These are phyloP conservation scores for Cyberlindnera suaveolens DNA, from an alignment of 805 yeast species.

Conservation along the genomic window DNA sequence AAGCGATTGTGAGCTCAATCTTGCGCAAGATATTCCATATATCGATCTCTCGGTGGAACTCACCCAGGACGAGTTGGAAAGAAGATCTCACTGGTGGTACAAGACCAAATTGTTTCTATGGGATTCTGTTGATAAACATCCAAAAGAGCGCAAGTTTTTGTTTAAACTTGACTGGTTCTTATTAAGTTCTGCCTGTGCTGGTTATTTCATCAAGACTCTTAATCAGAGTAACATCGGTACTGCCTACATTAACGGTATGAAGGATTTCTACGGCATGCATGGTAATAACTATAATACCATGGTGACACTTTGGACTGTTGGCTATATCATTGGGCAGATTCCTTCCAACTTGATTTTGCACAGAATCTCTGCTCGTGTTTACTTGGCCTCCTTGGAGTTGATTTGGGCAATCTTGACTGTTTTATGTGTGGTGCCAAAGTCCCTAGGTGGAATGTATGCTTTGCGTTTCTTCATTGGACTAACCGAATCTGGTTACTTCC, in stretches of 20 bases:
- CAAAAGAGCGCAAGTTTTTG: constrained; percentile 29
- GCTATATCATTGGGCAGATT: constrained; percentile 44
- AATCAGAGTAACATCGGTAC: constrained; percentile 37
- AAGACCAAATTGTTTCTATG: constrained; percentile 16
- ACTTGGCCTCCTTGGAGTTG: constrained; percentile 37
- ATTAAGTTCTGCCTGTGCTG: constrained; percentile 35
- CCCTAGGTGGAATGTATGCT: constrained; percentile 26
- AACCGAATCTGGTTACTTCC: constrained; percentile 44
- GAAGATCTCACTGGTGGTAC: constrained; percentile 10
- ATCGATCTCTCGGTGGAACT: constrained; percentile 10
- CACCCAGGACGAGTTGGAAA: constrained; percentile 6
- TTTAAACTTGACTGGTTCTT: constrained; percentile 34
- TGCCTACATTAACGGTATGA: constrained; percentile 44
- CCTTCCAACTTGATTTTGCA: constrained; percentile 40
- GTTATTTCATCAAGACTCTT: constrained; percentile 40
- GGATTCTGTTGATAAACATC: constrained; percentile 30
- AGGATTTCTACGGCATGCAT: constrained; percentile 34
- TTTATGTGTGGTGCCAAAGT: constrained; percentile 25
- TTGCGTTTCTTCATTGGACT: constrained; percentile 37
- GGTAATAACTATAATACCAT: constrained; percentile 38
- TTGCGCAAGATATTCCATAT: constrained; percentile 4
- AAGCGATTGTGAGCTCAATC: no score
- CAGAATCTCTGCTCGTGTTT: constrained; percentile 37
- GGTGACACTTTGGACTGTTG: constrained; percentile 40
- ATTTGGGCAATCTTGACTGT: constrained; percentile 38